These are phyloP conservation scores for Rubus idaeus DNA, from an alignment of 306 rosid species.

Conservation along the genomic window DNA sequence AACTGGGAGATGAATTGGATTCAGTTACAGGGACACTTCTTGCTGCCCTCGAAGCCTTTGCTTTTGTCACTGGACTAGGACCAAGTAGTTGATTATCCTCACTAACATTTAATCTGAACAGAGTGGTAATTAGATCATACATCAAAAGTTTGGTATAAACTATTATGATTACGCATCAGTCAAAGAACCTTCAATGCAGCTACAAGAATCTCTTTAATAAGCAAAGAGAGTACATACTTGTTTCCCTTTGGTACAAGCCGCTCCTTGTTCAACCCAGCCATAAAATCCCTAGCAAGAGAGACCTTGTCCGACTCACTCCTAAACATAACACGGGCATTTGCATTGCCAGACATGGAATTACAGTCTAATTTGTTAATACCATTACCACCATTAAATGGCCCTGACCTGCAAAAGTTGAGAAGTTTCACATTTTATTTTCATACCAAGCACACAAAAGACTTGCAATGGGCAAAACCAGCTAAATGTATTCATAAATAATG, in stretches of 20 bases:
- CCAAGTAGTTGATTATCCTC: constrained; percentile 49
- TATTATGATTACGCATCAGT: not conserved
- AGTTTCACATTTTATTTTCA: constrained; percentile 16
- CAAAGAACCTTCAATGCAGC: constrained; percentile 13
- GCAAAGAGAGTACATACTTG: constrained; percentile 51
- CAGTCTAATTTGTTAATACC: constrained; percentile 50
- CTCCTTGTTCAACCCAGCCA: constrained; percentile 55
- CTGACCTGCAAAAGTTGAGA: constrained; percentile 51
- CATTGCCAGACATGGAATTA: constrained; percentile 45
- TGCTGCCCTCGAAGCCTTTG: constrained; percentile 73
- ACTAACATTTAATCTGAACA: constrained; percentile 48
- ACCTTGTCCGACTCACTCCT: constrained; percentile 64
- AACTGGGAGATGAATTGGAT: constrained; percentile 55
- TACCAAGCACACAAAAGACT: not conserved
- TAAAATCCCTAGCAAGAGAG: constrained; percentile 49
- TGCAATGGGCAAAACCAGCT: not conserved
- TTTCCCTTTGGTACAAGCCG: constrained; percentile 51
- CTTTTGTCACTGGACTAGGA: constrained; percentile 55
- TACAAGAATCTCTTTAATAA: not conserved
- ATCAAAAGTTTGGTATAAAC: constrained; percentile 10
- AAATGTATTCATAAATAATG: not conserved
- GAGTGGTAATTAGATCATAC: not conserved
- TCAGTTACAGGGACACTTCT: constrained; percentile 52
- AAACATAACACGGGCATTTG: constrained; percentile 42
- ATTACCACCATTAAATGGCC: constrained; percentile 43